A percentile compares a stretch with the other conserved stretches of the same genome.
Evolutionary conservation across 179 eudicot genomes (phyloP).

Genomic region (Heliamphora pulchella): DNA sequence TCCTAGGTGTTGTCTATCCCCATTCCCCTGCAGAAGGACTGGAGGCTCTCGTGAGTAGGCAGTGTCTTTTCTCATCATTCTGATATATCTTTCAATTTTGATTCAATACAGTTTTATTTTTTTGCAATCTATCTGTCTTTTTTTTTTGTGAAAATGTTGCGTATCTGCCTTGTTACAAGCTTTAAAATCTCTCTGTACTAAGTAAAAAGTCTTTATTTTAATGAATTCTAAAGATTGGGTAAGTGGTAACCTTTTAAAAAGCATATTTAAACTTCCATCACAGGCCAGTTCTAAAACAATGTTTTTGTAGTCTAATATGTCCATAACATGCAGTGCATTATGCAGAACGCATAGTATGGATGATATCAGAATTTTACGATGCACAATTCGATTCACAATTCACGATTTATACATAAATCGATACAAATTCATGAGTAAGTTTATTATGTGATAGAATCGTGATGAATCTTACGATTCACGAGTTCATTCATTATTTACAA

Average conservation of each 20-base stretch:
- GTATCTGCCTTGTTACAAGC: not conserved
- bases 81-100: not conserved
- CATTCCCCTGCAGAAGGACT: not conserved
- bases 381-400: too few species aligned
- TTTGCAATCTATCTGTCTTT: not conserved
- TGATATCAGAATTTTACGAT: too few species aligned
- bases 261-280: not conserved
- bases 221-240: not conserved
- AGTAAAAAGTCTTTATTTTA: not conserved
- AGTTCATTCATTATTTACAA: too few species aligned
- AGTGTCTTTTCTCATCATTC: not conserved
- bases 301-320: not conserved
- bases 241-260: not conserved
- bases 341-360: not conserved
- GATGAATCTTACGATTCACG: too few species aligned
- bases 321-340: not conserved
- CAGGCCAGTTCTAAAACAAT: not conserved
- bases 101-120: not conserved
- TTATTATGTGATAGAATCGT: too few species aligned
- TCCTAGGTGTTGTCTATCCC: not conserved
- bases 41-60: not conserved
- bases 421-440: too few species aligned
- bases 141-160: not conserved
- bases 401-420: too few species aligned
- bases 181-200: not conserved